Conservation (phyloP, 768 basidiomycete species). For the Tricholoma bakamatsutake region DNA sequence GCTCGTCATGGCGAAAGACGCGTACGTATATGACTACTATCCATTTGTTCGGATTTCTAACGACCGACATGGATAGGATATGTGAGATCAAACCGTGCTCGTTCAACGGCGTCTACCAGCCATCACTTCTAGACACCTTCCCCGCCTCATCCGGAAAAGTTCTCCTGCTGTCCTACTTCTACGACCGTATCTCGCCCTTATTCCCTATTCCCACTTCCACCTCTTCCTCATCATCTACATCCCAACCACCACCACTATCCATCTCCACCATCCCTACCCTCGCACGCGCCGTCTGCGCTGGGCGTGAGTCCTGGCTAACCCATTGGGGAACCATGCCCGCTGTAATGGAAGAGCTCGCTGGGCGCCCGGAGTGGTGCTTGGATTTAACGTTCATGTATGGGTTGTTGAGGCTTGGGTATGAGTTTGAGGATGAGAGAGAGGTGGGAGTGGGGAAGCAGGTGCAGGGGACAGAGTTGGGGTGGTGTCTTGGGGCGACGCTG, state of each 20-base stretch:
- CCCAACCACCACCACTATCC: conserved; percentile 6
- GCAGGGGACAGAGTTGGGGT: conserved; percentile 85
- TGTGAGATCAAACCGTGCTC: conserved; percentile 94
- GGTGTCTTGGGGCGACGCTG: conserved; percentile 85
- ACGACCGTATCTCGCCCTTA: conserved; percentile 86
- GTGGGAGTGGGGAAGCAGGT: conserved; percentile 85
- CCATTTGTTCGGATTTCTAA: background rate
- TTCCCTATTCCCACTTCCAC: conserved; percentile 23
- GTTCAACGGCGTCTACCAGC: conserved; percentile 97
- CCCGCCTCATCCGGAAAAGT: conserved; percentile 60
- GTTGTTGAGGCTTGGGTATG: conserved; percentile 84
- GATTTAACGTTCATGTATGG: conserved; percentile 96
- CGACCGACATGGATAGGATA: conserved; percentile 33
- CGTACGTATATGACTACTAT: conserved; percentile 44
- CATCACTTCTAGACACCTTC: conserved; percentile 85
- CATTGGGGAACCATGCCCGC: conserved; percentile 35
- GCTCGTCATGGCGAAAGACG: conserved; percentile 91
- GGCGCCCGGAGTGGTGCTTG: conserved; percentile 89
- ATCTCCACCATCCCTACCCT: conserved; percentile 51
- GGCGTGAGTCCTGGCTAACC: conserved; percentile 52
- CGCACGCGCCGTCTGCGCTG: conserved; percentile 70
- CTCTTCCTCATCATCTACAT: background rate
- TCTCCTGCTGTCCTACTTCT: conserved; percentile 96
- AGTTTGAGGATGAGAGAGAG: conserved; percentile 64
- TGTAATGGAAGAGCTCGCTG: conserved; percentile 60